Evolutionary conservation across 768 basidiomycete species (phyloP).

Genomic region (Tubosaeta sp.): DNA sequence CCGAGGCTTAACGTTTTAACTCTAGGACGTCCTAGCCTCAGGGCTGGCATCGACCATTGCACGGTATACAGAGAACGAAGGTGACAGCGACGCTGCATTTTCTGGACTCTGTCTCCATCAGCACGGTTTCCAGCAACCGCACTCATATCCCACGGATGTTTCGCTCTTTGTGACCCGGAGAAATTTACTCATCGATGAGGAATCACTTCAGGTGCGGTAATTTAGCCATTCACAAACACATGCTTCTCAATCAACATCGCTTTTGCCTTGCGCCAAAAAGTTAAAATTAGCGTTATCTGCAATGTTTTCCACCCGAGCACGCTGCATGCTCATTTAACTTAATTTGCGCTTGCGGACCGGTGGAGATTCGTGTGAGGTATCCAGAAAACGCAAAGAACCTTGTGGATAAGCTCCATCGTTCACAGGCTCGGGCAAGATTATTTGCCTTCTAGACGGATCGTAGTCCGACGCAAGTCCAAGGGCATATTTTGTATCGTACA

Average conservation of each 20-base stretch:
- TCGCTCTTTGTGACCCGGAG: not conserved
- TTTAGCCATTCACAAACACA: not conserved
- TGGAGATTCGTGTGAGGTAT: not conserved
- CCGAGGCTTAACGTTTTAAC: not conserved
- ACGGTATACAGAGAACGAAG: not conserved
- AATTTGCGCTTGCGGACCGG: not conserved
- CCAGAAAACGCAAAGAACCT: not conserved
- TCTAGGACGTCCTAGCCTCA: no score
- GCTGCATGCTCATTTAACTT: not conserved
- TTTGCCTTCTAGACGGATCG: not conserved
- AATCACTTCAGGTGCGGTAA: not conserved
- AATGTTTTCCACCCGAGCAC: no score
- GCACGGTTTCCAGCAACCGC: not conserved
- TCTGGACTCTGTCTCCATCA: not conserved
- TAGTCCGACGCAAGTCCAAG: not conserved
- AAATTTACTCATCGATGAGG: no score
- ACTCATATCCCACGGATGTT: not conserved
- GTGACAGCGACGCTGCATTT: not conserved
- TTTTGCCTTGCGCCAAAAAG: constrained; percentile 5
- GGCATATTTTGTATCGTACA: not conserved
- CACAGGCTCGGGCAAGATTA: not conserved
- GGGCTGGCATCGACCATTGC: no score
- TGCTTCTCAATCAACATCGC: not conserved
- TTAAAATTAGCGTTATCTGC: constrained; percentile 2
- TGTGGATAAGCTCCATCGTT: not conserved